Evolutionary conservation across 2,329 filamentous ascomycete genomes (phyloP).

Genomic region (Cordyceps cicadae): DNA sequence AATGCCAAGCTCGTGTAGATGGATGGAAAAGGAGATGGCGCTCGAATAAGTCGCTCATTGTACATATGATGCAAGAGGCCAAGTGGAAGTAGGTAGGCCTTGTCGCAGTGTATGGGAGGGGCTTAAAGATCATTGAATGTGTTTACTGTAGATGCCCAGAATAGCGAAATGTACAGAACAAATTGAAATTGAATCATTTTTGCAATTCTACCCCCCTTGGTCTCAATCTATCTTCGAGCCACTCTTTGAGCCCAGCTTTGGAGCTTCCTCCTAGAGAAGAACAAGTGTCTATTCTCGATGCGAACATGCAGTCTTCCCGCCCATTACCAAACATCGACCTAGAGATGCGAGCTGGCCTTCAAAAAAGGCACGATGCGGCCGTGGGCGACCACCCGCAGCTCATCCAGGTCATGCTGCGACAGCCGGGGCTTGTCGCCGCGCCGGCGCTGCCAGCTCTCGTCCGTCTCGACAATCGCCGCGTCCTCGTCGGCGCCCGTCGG

Average conservation of each 20-base stretch:
- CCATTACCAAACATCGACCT: neutral
- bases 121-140: slow-evolving; percentile 18
- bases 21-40: too few species aligned
- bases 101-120: slow-evolving; percentile 18
- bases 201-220: neutral
- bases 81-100: slow-evolving; percentile 18
- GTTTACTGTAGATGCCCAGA: slow-evolving; percentile 7
- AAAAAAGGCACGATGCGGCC: slow-evolving; percentile 28
- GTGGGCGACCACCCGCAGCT: slow-evolving; percentile 33
- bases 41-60: slow-evolving; percentile 18
- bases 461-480: slow-evolving; percentile 40
- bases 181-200: neutral
- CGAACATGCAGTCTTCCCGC: neutral
- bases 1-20: too few species aligned
- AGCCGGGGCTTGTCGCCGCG: slow-evolving; percentile 32
- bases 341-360: slow-evolving; percentile 1
- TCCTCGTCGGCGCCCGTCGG: slow-evolving; percentile 39
- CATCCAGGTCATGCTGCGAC: slow-evolving; percentile 37
- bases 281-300: neutral
- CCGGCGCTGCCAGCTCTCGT: slow-evolving; percentile 38
- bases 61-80: slow-evolving; percentile 16
- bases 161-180: neutral
- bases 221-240: neutral
- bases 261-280: neutral
- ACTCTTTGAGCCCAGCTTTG: neutral